Conservation (phyloP, 2,329 filamentous ascomycete species). For the Apiospora phragmitis region DNA sequence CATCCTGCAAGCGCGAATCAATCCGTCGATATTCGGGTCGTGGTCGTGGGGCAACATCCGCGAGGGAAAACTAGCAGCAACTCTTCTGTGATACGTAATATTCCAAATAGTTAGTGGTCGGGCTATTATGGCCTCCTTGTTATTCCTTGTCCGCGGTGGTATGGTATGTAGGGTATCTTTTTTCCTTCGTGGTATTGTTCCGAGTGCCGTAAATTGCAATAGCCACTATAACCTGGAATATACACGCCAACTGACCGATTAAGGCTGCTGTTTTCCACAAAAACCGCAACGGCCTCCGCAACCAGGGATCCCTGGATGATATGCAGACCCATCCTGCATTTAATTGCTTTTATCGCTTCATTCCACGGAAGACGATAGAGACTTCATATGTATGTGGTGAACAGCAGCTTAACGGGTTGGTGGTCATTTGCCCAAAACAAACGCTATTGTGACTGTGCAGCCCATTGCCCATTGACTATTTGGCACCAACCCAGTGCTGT, state of each 20-base stretch:
- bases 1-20: neutral
- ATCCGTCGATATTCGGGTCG: neutral
- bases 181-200: neutral
- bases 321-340: neutral
- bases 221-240: neutral
- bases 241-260: neutral
- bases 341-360: slow-evolving; percentile 5
- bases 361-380: neutral
- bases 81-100: slow-evolving; percentile 2
- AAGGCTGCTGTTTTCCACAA: neutral
- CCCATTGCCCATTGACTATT: neutral
- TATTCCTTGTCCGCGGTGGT: neutral
- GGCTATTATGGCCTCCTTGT: neutral
- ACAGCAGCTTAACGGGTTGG: neutral
- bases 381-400: neutral
- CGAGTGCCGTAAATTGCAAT: neutral
- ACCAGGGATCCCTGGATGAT: neutral
- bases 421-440: neutral
- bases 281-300: neutral
- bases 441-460: neutral
- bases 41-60: neutral
- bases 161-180: no score
- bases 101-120: neutral
- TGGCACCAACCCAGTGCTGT: no score
- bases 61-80: neutral